phyloP scores from a whole-genome alignment of 2,329 filamentous ascomycete species.

The Plectosphaerella cucumerina region DNA sequence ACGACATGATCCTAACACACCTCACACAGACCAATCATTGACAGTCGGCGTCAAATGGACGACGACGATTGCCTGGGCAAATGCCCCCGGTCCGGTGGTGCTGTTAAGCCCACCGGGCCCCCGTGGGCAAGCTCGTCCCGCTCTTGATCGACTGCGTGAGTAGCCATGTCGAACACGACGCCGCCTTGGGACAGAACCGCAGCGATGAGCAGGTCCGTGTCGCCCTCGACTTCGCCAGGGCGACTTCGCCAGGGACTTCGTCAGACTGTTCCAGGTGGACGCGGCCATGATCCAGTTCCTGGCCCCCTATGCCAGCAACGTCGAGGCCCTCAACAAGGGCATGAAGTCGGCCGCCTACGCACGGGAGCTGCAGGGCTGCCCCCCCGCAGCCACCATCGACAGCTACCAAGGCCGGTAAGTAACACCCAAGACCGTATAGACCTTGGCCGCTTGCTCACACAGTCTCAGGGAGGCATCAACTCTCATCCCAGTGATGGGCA shows the following conservation, averaged over 20 bases:
- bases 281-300: constrained; percentile 11
- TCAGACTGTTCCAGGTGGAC: constrained; percentile 1
- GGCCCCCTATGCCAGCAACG: constrained; percentile 11
- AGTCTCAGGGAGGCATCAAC: constrained; percentile 13
- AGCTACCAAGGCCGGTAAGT: constrained; percentile 14
- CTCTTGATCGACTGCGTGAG: no score
- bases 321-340: constrained; percentile 5
- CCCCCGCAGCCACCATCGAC: constrained; percentile 13
- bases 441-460: no score
- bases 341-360: background rate
- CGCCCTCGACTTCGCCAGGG: constrained; percentile 13
- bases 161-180: no score
- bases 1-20: no score
- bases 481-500: constrained; percentile 15
- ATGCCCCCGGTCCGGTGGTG: no score
- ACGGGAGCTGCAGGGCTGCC: constrained; percentile 3
- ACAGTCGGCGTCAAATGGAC: no score
- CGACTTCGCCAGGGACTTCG: constrained; percentile 9
- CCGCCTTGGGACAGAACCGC: no score
- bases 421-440: no score
- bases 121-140: no score
- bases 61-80: no score
- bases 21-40: no score
- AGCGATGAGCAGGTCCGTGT: constrained; percentile 11
- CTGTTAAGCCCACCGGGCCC: no score